Evolutionary conservation across 176 grass and related monocot species (phyloP).

Genomic region (Typha latifolia): DNA sequence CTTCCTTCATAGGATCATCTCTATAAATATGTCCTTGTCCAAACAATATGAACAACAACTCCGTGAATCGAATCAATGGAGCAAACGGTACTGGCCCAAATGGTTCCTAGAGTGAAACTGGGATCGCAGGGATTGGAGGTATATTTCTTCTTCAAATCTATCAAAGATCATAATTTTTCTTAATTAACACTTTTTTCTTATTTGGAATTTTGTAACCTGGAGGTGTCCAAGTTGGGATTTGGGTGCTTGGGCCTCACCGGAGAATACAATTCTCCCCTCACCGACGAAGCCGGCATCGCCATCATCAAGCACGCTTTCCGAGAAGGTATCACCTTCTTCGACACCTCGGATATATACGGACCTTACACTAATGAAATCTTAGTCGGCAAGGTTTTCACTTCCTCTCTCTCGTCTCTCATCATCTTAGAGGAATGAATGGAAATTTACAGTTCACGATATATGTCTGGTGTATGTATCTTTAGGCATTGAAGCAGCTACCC

Average conservation of each 20-base stretch:
- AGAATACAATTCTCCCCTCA: constrained; percentile 9
- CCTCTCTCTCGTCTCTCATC: not conserved
- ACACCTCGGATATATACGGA: constrained; percentile 22
- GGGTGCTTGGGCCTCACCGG: constrained; percentile 23
- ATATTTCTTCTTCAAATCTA: not conserved
- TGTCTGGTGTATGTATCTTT: not conserved
- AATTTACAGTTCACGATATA: not conserved
- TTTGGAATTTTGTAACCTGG: not conserved
- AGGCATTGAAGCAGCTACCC: constrained; percentile 20
- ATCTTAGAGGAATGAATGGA: too few relatives aligned
- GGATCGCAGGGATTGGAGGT: constrained; percentile 24
- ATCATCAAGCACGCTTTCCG: constrained; percentile 21
- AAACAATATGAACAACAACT: too few relatives aligned
- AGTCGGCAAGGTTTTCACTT: constrained; percentile 11
- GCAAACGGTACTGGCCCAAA: too few relatives aligned
- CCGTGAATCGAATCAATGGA: too few relatives aligned
- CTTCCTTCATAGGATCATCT: too few relatives aligned
- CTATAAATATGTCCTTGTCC: too few relatives aligned
- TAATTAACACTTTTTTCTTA: not conserved
- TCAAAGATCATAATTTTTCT: not conserved
- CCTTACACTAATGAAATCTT: constrained; percentile 9
- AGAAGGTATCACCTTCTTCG: constrained; percentile 24
- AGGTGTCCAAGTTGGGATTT: constrained; percentile 24
- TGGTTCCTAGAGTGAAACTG: constrained; percentile 18
- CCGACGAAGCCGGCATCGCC: constrained; percentile 11